A percentile compares a stretch with the other conserved stretches of the same genome.
Conservation (phyloP, 108 stramenopile genomes). For the Fistulifera pelliculosa region DNA sequence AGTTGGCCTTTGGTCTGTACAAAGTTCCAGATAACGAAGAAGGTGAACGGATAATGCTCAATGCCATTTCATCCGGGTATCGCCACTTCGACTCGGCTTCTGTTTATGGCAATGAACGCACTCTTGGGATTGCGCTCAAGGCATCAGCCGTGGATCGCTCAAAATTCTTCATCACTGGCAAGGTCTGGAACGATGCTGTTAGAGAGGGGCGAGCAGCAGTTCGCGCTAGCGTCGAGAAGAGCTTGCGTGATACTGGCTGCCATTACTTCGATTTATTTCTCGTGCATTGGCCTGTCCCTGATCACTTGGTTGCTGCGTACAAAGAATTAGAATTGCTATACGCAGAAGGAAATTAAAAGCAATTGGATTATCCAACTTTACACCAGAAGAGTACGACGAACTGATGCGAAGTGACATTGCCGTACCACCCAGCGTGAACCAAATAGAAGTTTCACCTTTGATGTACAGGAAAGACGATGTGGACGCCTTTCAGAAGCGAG, state of each 20-base stretch:
- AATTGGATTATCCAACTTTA: slow-evolving; percentile 60
- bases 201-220: slow-evolving; percentile 59
- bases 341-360: slow-evolving; percentile 62
- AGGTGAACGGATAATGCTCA: slow-evolving; percentile 28
- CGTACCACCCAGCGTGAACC: slow-evolving; percentile 50
- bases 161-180: slow-evolving; percentile 80
- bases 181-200: slow-evolving; percentile 92
- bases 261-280: slow-evolving; percentile 82
- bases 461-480: slow-evolving; percentile 43
- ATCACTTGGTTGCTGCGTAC: slow-evolving; percentile 80
- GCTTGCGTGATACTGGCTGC: slow-evolving; percentile 39
- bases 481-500: slow-evolving; percentile 46
- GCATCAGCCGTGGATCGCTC: slow-evolving; percentile 24
- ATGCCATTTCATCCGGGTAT: slow-evolving; percentile 76
- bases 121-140: slow-evolving; percentile 59
- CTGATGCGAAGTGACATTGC: slow-evolving; percentile 46
- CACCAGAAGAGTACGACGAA: slow-evolving; percentile 78
- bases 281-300: slow-evolving; percentile 92
- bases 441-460: slow-evolving; percentile 58
- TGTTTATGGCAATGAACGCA: slow-evolving; percentile 83
- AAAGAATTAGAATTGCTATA: slow-evolving; percentile 48
- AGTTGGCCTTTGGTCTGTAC: slow-evolving; percentile 53
- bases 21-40: slow-evolving; percentile 34
- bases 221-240: slow-evolving; percentile 44
- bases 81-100: slow-evolving; percentile 86